Evolutionary conservation across 2,329 filamentous ascomycete genomes (phyloP).

Genomic region (Aspergillus sp.): DNA sequence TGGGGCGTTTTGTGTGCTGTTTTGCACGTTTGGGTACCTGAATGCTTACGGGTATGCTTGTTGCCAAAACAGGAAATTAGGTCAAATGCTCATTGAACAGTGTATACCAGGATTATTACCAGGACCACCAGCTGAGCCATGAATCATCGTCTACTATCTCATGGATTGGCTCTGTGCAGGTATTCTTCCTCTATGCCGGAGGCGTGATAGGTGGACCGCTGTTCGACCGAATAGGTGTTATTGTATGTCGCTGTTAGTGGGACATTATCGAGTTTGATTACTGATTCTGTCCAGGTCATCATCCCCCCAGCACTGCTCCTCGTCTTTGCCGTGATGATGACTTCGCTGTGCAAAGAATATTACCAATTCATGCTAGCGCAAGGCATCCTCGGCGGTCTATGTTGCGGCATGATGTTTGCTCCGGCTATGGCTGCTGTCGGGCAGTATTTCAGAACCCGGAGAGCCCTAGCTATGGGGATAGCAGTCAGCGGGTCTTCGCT

Average conservation of each 20-base stretch:
- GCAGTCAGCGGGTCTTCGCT: conserved; percentile 3
- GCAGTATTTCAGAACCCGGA: conserved; percentile 42
- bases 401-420: conserved; percentile 36
- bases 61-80: too few relatives aligned
- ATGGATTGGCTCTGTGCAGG: conserved; percentile 42
- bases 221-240: conserved; percentile 17
- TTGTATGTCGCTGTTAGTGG: conserved; percentile 5
- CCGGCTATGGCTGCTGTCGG: conserved; percentile 41
- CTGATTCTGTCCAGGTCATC: conserved; percentile 8
- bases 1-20: conserved; percentile 16
- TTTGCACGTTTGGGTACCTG: conserved; percentile 22
- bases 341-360: conserved; percentile 48
- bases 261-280: too few relatives aligned
- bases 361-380: conserved; percentile 42
- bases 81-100: not conserved
- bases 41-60: conserved; percentile 19
- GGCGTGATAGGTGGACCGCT: conserved; percentile 16
- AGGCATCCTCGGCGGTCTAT: conserved; percentile 4
- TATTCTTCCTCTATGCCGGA: conserved; percentile 17
- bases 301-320: conserved; percentile 8
- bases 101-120: conserved; percentile 44
- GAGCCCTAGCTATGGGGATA: conserved; percentile 41
- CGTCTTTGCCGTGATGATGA: conserved; percentile 60
- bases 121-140: conserved; percentile 33
- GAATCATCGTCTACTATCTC: conserved; percentile 36